These are phyloP conservation scores for Aspergillus sp. DNA, from an alignment of 2,329 filamentous ascomycete species.

Conservation along the genomic window DNA sequence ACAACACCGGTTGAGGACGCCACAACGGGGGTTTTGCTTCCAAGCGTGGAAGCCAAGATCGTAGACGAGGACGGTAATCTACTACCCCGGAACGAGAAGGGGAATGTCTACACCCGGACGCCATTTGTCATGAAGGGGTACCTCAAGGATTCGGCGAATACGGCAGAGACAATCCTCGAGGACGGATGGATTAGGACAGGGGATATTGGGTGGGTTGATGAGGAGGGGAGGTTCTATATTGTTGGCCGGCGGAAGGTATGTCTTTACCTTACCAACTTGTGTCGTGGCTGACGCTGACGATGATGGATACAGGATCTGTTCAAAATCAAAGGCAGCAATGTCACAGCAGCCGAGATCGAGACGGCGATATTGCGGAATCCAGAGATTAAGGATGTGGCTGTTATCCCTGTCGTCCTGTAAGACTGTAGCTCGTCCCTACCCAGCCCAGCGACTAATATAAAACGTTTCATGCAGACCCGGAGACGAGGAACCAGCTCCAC, in stretches of 20 bases:
- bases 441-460: not conserved
- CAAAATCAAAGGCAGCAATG: conserved; percentile 65
- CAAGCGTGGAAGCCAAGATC: conserved; percentile 70
- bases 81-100: conserved; percentile 55
- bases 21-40: conserved; percentile 61
- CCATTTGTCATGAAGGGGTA: conserved; percentile 76
- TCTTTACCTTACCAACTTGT: too few relatives aligned
- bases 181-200: conserved; percentile 72
- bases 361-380: conserved; percentile 44
- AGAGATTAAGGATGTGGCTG: conserved; percentile 53
- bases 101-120: conserved; percentile 71
- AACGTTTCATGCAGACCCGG: not conserved
- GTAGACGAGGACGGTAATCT: conserved; percentile 47
- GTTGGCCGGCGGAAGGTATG: conserved; percentile 70
- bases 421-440: not conserved
- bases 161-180: conserved; percentile 57
- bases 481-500: not conserved
- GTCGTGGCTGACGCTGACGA: not conserved
- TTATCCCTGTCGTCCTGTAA: conserved; percentile 53
- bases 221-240: conserved; percentile 60
- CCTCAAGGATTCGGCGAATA: conserved; percentile 69
- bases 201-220: conserved; percentile 66
- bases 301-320: conserved; percentile 24
- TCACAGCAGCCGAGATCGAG: conserved; percentile 62
- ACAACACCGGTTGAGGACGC: conserved; percentile 42